Conservation (phyloP, 2,329 filamentous ascomycete genomes). For the Hypoxylon sp. region DNA sequence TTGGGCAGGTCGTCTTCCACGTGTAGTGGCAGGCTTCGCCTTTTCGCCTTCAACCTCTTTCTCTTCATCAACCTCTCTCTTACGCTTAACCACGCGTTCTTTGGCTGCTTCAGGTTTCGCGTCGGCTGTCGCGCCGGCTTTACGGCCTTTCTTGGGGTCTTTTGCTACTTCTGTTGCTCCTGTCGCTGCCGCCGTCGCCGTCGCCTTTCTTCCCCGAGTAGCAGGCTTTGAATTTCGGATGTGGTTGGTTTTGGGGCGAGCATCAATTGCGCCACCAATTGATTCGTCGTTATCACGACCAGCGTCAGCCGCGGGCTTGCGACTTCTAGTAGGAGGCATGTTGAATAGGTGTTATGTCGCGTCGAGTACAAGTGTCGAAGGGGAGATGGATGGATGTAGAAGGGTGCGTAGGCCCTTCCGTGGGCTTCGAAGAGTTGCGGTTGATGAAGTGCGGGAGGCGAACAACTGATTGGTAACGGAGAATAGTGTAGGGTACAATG, state of each 20-base stretch:
- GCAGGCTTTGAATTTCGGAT: neutral
- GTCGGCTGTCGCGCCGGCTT: neutral
- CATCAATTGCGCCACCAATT: too few species aligned
- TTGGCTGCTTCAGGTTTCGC: neutral
- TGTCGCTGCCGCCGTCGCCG: too few species aligned
- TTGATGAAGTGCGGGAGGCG: slow-evolving; percentile 7
- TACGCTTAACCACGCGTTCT: slow-evolving; percentile 26
- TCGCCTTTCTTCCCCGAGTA: neutral
- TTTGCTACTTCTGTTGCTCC: too few species aligned
- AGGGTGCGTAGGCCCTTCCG: neutral
- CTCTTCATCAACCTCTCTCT: slow-evolving; percentile 31
- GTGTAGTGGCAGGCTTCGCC: slow-evolving; percentile 1
- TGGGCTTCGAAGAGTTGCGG: neutral
- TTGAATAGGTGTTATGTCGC: slow-evolving; percentile 20
- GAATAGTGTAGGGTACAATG: neutral
- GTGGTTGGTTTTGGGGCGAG: neutral
- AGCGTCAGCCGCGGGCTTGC: slow-evolving; percentile 35
- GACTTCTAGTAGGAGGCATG: slow-evolving; percentile 40
- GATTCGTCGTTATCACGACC: too few species aligned
- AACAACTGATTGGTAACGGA: neutral
- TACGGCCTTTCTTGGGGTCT: neutral
- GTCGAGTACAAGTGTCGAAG: neutral
- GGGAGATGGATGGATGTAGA: neutral
- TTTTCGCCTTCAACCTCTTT: neutral
- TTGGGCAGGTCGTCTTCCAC: slow-evolving; percentile 6